Evolutionary conservation across 345 rosid genomes (phyloP), one percentile per base, ranked within the genome.

Genomic region (Isatis tinctoria): DNA sequence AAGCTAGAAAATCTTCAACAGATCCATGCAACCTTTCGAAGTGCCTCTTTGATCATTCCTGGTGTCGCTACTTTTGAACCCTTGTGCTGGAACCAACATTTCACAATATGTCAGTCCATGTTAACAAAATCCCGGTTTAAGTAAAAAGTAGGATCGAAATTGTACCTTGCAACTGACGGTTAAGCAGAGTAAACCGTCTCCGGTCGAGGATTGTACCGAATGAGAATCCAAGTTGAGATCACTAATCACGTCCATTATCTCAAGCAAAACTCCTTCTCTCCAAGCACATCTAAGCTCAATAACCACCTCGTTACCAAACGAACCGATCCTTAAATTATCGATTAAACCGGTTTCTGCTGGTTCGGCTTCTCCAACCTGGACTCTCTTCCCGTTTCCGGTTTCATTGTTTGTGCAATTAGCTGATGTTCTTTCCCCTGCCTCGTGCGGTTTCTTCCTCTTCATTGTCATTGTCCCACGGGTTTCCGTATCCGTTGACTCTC

Each of bases 211-310:
- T 62, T 87, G 90, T 67, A 95, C 88, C 0, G 96, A 83, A 67
- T 87, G 87, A 28, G 90, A 90, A 85, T 95, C 97, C 59, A 95
- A 65, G 64, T 75, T 77, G 68, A 87, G 86, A 70, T 63, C 74
- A 85, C 85, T 84, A 26, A 81, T 68, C 64, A 82, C 91, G 80
- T 87, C 93, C 83, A 95, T 83, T 53, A 92, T 82, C 82, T 85
- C 92, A 2, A 95, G 83, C 85, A 95, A 74, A 33, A 90, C 35
- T 26, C 97, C 93, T 65, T 95, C 99, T 81, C 83, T 85, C 93
- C 89, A 92, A 12, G 74, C 73, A 82, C 97, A 87, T 58, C 76
- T 81, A 36, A 95, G 76, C 72, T 90, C 93, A 18, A 92, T 87
- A 39, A 76, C 48, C 63, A 88, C 87, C 65, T 84, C 89, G 71